phyloP scores from a whole-genome alignment of 345 rosid genomes.

The Syzygium jambos region DNA sequence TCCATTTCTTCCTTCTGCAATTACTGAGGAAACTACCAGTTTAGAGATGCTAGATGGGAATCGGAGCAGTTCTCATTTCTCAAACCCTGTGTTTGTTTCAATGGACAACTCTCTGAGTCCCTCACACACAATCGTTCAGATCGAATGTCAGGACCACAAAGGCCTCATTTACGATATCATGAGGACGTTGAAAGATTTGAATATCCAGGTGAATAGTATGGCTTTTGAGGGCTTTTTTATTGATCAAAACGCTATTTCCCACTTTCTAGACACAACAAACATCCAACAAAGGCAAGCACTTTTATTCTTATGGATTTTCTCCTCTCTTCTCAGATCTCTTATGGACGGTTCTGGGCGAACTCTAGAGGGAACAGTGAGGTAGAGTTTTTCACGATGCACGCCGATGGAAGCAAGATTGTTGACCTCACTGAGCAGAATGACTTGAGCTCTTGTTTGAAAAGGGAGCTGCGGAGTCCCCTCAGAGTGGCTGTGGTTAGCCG shows the following conservation, averaged over 20 bases:
- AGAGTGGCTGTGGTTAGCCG: constrained; percentile 49
- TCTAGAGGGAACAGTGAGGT: constrained; percentile 36
- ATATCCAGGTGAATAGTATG: constrained; percentile 35
- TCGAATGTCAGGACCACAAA: constrained; percentile 59
- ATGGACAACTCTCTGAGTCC: constrained; percentile 57
- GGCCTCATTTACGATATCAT: constrained; percentile 61
- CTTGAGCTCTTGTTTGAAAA: constrained; percentile 47
- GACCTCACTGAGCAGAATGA: constrained; percentile 50
- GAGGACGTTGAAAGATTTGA: constrained; percentile 61
- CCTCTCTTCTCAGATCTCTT: constrained; percentile 31
- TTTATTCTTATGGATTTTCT: background rate
- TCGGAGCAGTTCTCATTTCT: constrained; percentile 25
- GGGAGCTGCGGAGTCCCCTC: constrained; percentile 53
- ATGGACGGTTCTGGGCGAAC: constrained; percentile 51
- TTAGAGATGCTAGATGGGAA: constrained; percentile 28
- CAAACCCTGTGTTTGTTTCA: constrained; percentile 21
- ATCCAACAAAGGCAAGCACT: background rate
- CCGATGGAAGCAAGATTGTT: constrained; percentile 54
- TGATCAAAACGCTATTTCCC: background rate
- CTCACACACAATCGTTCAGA: constrained; percentile 49
- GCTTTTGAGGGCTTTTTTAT: background rate
- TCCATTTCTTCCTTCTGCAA: constrained; percentile 46
- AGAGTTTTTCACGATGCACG: constrained; percentile 55
- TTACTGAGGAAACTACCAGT: constrained; percentile 37
- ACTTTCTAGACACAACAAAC: background rate